phyloP scores from a whole-genome alignment of 1,284 basidiomycete genomes.

The Athelia sp. region DNA sequence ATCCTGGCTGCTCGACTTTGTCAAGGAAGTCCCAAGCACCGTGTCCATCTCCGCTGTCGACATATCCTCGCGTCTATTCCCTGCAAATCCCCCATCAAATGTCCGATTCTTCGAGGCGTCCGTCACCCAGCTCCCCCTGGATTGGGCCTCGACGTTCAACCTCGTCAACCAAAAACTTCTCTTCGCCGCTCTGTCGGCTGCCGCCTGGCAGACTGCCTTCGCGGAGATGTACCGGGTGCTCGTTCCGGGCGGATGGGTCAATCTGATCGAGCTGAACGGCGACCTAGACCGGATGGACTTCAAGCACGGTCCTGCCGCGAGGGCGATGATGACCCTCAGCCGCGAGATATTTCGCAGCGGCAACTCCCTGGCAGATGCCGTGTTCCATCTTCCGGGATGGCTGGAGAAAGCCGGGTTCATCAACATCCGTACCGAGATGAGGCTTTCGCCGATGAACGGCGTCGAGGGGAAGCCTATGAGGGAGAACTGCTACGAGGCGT shows the following conservation, averaged over 20 bases:
- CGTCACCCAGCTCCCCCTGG: constrained; percentile 15
- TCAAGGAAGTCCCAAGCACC: constrained; percentile 1
- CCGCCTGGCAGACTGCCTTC: constrained; percentile 17
- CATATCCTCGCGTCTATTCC: constrained; percentile 19
- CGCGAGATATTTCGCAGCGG: constrained; percentile 10
- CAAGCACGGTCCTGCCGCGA: constrained; percentile 10
- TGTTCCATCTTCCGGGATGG: constrained; percentile 11
- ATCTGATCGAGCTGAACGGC: constrained; percentile 20
- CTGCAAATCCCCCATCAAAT: constrained; percentile 12
- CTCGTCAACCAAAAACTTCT: constrained; percentile 25
- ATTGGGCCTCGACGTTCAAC: constrained; percentile 19
- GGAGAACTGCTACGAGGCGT: background rate
- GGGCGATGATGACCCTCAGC: constrained; percentile 6
- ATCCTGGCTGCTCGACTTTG: constrained; percentile 13
- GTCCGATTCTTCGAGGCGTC: constrained; percentile 14
- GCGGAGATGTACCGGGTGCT: constrained; percentile 20
- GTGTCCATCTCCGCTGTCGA: constrained; percentile 13
- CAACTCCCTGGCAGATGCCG: constrained; percentile 12
- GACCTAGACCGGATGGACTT: constrained; percentile 1
- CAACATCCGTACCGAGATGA: constrained; percentile 11
- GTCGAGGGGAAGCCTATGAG: constrained; percentile 6
- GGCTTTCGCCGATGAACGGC: constrained; percentile 13
- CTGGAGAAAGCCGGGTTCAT: constrained; percentile 17
- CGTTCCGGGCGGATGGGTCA: constrained; percentile 23
- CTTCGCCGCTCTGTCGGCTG: constrained; percentile 13